Conservation (phyloP, 2,329 filamentous ascomycete genomes). For the Zymoseptoria pseudotritici region DNA sequence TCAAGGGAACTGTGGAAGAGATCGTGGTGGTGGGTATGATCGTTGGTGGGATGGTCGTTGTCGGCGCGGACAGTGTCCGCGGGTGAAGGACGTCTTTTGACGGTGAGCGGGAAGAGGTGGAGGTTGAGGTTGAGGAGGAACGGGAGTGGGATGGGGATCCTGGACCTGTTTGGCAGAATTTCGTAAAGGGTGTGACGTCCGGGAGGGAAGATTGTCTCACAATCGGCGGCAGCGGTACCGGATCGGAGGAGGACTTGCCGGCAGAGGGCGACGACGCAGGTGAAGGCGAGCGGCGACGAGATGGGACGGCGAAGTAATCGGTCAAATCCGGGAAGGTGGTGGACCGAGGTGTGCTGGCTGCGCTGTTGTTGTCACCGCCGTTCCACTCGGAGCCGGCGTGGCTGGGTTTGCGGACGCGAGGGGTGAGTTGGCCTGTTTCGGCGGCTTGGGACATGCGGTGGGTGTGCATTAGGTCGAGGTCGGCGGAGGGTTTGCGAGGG, state of each 20-base stretch:
- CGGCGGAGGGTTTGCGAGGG: slow-evolving; percentile 17
- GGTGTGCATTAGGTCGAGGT: slow-evolving; percentile 36
- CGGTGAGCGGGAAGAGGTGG: background rate
- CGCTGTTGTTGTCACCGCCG: background rate
- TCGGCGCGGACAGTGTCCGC: background rate
- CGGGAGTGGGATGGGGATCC: slow-evolving; percentile 4
- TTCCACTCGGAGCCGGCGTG: slow-evolving; percentile 5
- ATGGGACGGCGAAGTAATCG: background rate
- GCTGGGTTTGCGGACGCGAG: slow-evolving; percentile 16
- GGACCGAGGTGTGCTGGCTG: background rate
- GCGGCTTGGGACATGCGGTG: slow-evolving; percentile 45
- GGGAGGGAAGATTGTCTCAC: slow-evolving; percentile 24
- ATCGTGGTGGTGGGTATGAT: background rate
- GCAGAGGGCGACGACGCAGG: slow-evolving; percentile 11
- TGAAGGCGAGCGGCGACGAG: background rate
- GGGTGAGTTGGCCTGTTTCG: slow-evolving; percentile 42
- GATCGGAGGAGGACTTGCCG: slow-evolving; percentile 6
- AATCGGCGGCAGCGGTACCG: slow-evolving; percentile 15
- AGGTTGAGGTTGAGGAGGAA: background rate
- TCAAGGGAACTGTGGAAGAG: too few relatives aligned
- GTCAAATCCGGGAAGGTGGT: background rate
- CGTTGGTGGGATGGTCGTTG: background rate
- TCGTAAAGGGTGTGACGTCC: slow-evolving; percentile 26
- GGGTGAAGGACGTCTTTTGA: background rate
- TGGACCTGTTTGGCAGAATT: slow-evolving; percentile 27